Percentiles rank a stretch among this genome's conserved stretches.
Conservation (phyloP, 805 yeast species). For the Yueomyces sinensis region DNA sequence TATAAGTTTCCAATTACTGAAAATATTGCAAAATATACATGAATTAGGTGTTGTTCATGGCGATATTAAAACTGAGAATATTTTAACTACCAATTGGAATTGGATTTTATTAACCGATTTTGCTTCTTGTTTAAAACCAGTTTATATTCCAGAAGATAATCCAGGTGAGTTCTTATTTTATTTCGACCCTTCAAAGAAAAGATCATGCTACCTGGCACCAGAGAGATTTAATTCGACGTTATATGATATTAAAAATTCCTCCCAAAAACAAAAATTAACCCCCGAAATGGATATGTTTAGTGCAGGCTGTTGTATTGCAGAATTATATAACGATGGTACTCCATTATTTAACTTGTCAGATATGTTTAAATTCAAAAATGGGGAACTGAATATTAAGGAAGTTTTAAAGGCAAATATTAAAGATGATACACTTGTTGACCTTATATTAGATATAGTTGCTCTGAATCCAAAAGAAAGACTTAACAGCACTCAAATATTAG, state of each 20-base stretch:
- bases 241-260: slow-evolving; percentile 3
- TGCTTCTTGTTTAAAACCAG: slow-evolving; percentile 66
- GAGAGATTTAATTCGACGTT: slow-evolving; percentile 50
- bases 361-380: slow-evolving; percentile 64
- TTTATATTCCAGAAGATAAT: slow-evolving; percentile 76
- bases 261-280: slow-evolving; percentile 26
- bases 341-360: slow-evolving; percentile 81
- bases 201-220: slow-evolving; percentile 88
- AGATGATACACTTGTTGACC: slow-evolving; percentile 33
- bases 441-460: slow-evolving; percentile 52
- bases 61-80: slow-evolving; percentile 83
- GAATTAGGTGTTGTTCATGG: slow-evolving; percentile 59
- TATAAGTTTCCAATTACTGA: slow-evolving; percentile 67
- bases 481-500: slow-evolving; percentile 40
- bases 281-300: slow-evolving; percentile 72
- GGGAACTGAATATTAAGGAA: slow-evolving; percentile 44
- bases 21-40: slow-evolving; percentile 54
- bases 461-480: slow-evolving; percentile 50
- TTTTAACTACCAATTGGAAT: slow-evolving; percentile 77
- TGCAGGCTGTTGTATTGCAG: slow-evolving; percentile 82
- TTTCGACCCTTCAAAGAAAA: slow-evolving; percentile 79
- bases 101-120: slow-evolving; percentile 79
- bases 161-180: slow-evolving; percentile 87
- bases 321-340: slow-evolving; percentile 73
- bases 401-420: slow-evolving; percentile 29